Evolutionary conservation across 2,329 filamentous ascomycete genomes (phyloP).

Genomic region (Diaporthe sp.): DNA sequence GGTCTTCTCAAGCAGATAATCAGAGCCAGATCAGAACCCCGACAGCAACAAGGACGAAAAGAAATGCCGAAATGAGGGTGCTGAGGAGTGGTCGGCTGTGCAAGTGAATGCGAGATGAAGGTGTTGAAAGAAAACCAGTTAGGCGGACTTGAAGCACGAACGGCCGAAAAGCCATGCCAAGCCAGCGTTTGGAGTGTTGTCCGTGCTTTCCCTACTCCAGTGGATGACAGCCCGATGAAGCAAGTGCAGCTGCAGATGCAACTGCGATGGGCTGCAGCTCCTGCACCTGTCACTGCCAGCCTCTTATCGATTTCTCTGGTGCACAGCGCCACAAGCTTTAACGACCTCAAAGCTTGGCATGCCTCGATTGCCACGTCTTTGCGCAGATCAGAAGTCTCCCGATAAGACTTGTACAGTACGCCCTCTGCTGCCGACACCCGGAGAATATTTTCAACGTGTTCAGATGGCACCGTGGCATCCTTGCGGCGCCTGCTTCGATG

Average conservation of each 20-base stretch:
- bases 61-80: background rate
- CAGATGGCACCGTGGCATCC: background rate
- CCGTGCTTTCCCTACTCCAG: background rate
- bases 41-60: background rate
- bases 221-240: background rate
- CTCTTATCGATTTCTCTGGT: background rate
- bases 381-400: background rate
- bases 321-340: background rate
- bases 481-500: background rate
- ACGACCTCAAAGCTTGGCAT: background rate
- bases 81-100: background rate
- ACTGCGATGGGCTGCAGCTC: constrained; percentile 5
- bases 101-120: background rate
- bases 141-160: background rate
- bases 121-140: background rate
- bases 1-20: background rate
- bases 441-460: background rate
- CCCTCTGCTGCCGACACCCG: background rate
- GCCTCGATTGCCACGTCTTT: background rate
- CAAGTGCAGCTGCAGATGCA: constrained; percentile 2
- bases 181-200: background rate
- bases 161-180: background rate
- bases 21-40: background rate
- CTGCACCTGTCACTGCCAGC: background rate
- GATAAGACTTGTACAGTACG: background rate